phyloP scores from a whole-genome alignment of 805 yeast genomes.

The Kluyveromyces nonfermentans region DNA sequence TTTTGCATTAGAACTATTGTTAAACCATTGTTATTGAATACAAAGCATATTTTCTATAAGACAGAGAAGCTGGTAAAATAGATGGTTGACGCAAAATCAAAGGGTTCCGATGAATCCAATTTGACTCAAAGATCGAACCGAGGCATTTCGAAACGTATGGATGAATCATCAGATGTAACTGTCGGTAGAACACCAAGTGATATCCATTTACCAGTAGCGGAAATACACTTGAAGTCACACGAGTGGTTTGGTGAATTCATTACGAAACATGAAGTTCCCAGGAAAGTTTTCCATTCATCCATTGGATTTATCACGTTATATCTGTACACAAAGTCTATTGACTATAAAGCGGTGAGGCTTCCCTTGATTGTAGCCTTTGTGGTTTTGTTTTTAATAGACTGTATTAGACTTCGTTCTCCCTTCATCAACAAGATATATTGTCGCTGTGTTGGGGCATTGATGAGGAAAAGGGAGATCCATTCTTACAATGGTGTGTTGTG shows the following conservation, averaged over 20 bases:
- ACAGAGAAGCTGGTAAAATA: not conserved
- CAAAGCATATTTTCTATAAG: not conserved
- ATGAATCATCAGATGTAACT: not conserved
- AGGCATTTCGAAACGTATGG: not conserved
- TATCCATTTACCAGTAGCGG: slow-evolving; percentile 24
- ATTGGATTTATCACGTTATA: slow-evolving; percentile 77
- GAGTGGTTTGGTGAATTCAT: slow-evolving; percentile 43
- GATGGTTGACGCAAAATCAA: not conserved
- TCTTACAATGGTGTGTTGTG: slow-evolving; percentile 78
- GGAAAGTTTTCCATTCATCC: slow-evolving; percentile 81
- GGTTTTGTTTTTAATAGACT: slow-evolving; percentile 52
- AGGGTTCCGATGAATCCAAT: slow-evolving; percentile 1
- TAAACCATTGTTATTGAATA: not conserved
- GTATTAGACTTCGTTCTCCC: slow-evolving; percentile 51
- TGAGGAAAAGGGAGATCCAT: slow-evolving; percentile 74
- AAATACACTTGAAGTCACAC: slow-evolving; percentile 32
- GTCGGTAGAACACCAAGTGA: slow-evolving; percentile 11
- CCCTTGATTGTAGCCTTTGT: slow-evolving; percentile 50
- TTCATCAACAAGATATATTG: slow-evolving; percentile 61
- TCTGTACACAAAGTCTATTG: slow-evolving; percentile 55
- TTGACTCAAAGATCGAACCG: not conserved
- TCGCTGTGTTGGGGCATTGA: slow-evolving; percentile 61
- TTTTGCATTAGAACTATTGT: too few relatives aligned
- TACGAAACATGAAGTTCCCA: slow-evolving; percentile 77
- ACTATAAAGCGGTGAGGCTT: slow-evolving; percentile 45